A percentile compares a stretch with the other conserved stretches of the same genome.
These are phyloP conservation scores for Claviceps capensis DNA, from an alignment of 2,329 filamentous ascomycete genomes.

Conservation along the genomic window DNA sequence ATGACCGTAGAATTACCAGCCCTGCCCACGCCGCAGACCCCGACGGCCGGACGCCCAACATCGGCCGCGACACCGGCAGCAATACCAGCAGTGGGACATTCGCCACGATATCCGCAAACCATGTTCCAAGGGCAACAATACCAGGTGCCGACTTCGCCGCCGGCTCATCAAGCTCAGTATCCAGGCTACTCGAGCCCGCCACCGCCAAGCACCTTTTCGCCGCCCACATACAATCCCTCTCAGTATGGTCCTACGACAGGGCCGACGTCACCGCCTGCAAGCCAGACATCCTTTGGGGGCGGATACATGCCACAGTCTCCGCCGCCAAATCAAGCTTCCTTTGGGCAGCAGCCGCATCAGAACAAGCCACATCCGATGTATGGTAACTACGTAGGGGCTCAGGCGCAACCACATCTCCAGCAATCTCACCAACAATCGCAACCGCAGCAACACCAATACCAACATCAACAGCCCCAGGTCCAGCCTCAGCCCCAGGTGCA, in stretches of 20 bases:
- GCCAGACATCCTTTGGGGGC: conserved; percentile 37
- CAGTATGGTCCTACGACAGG: conserved; percentile 44
- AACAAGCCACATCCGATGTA: conserved; percentile 29
- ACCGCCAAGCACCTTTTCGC: conserved; percentile 31
- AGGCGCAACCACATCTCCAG: not conserved
- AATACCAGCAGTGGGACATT: conserved; percentile 36
- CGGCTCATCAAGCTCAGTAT: conserved; percentile 32
- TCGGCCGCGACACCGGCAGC: conserved; percentile 29
- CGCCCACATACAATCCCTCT: conserved; percentile 43
- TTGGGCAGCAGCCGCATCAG: conserved; percentile 24
- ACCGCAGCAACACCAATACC: not conserved
- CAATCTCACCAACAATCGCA: not conserved
- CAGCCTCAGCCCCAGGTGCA: not conserved
- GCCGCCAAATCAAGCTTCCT: conserved; percentile 43
- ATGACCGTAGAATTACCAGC: conserved; percentile 68
- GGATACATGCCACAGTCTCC: conserved; percentile 29
- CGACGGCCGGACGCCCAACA: conserved; percentile 12
- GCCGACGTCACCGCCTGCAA: conserved; percentile 49
- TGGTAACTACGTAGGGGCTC: conserved; percentile 24
- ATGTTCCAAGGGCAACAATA: conserved; percentile 47
- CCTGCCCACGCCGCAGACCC: conserved; percentile 15
- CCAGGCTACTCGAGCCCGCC: conserved; percentile 27
- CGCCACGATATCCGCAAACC: conserved; percentile 37
- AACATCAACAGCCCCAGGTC: not conserved
- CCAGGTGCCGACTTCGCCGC: conserved; percentile 42